Evolutionary conservation across 371 early-diverging fungal genomes (phyloP), one percentile per base, ranked within the genome.

Genomic region (Rhizomucor miehei): DNA sequence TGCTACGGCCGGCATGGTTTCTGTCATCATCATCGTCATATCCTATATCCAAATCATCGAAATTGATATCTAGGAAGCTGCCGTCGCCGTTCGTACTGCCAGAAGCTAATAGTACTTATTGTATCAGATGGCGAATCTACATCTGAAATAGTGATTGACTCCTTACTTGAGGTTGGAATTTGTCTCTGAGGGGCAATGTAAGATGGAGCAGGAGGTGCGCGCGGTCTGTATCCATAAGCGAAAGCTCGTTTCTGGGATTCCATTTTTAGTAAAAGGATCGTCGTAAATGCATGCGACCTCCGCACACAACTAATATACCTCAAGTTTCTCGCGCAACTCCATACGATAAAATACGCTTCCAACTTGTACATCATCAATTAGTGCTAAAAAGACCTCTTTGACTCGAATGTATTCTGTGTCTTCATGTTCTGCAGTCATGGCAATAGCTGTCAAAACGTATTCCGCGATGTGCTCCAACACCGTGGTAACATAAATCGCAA

Each of bases 401-500:
- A 79, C 72, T 13, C 80, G 74, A 29, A 81, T 74, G 63, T 80
- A 80, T 40, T 82, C 83, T 6, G 79, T 78, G 48, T 82, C 80
- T 38, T 82, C 79, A 46, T 77, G 73, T 56, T 85, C 85, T 6
- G 82, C 79, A 44, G 78, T 68, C 56, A 78, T 76, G n/a, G 83
- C 81, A 6, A 81, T 77, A 3, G 74, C 67, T 20, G 77, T 82
- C 6, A 85, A 63, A 5, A 83, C 57, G 58, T 83, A 80, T 38
- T 85, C 86, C 19, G 81, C 86, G 35, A 85, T 76, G 60, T 85
- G 82, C 44, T 83, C 86, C 55, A 85, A 59, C 9, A 85, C 74
- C 6, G 86, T 83, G 1, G 86, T 83, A 11, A 85, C 78, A 66
- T 85, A 85, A 49, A 85, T 85, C 40, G 84, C 83, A 16, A 85